phyloP scores from a whole-genome alignment of 768 basidiomycete genomes.

The Tricholoma hemisulphureum region DNA sequence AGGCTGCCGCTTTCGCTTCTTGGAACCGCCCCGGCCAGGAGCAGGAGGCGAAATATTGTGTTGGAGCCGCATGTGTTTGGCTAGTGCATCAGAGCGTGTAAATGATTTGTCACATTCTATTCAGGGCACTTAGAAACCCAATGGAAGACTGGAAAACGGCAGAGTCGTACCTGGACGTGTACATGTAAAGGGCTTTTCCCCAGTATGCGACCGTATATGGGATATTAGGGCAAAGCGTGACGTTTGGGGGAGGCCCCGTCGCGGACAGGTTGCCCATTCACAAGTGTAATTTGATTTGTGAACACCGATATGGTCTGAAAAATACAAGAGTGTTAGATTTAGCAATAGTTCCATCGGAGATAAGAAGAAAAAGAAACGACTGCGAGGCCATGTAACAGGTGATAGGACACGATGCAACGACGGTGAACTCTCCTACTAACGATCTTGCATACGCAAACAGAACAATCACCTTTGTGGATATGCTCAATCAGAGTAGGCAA shows the following conservation, averaged over 20 bases:
- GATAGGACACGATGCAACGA: background rate
- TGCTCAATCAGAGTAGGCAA: slow-evolving; percentile 78
- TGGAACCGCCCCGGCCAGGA: slow-evolving; percentile 66
- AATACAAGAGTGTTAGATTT: too few species aligned
- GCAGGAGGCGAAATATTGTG: slow-evolving; percentile 76
- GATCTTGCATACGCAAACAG: background rate
- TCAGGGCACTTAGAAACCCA: background rate
- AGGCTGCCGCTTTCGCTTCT: slow-evolving; percentile 65
- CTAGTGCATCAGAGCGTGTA: slow-evolving; percentile 90
- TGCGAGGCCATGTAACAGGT: too few species aligned
- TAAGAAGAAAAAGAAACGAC: too few species aligned
- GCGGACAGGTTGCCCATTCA: slow-evolving; percentile 81
- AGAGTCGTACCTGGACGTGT: slow-evolving; percentile 21
- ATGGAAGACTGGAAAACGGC: background rate
- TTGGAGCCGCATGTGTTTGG: slow-evolving; percentile 89
- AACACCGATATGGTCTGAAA: slow-evolving; percentile 73
- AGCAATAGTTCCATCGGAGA: too few species aligned
- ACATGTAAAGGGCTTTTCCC: slow-evolving; percentile 91
- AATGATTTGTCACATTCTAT: slow-evolving; percentile 94
- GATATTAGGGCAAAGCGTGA: slow-evolving; percentile 89
- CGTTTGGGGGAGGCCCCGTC: slow-evolving; percentile 80
- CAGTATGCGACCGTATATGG: slow-evolving; percentile 89
- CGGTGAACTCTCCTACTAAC: background rate
- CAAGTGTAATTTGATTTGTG: slow-evolving; percentile 86
- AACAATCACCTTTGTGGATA: slow-evolving; percentile 71